phyloP scores from a whole-genome alignment of 2,329 filamentous ascomycete genomes.

The Beauveria varroae region DNA sequence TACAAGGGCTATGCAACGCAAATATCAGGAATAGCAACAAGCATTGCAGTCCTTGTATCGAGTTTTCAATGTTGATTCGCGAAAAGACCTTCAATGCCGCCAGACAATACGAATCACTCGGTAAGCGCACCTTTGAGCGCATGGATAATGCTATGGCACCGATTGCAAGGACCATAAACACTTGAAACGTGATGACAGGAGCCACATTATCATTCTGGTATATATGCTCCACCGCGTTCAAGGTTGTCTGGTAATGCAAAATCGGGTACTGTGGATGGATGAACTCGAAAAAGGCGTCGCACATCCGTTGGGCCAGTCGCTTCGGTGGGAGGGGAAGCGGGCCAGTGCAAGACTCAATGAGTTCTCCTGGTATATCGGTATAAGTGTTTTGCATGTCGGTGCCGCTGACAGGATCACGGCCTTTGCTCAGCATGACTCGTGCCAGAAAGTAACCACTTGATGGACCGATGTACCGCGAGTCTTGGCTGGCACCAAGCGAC shows the following conservation, averaged over 20 bases:
- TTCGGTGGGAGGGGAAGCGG: constrained; percentile 23
- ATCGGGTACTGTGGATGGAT: constrained; percentile 43
- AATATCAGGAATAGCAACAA: constrained; percentile 39
- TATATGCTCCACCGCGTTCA: constrained; percentile 29
- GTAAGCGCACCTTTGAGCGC: constrained; percentile 34
- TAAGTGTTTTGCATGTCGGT: background rate
- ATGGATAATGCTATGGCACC: constrained; percentile 37
- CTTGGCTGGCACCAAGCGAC: constrained; percentile 38
- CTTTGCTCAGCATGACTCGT: constrained; percentile 36
- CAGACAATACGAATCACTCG: constrained; percentile 41
- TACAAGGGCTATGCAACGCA: constrained; percentile 41
- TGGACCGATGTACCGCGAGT: constrained; percentile 46
- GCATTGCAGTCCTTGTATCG: constrained; percentile 41
- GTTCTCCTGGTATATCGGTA: constrained; percentile 18
- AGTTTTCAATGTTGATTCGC: constrained; percentile 39
- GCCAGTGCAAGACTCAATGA: constrained; percentile 26
- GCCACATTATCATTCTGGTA: constrained; percentile 24
- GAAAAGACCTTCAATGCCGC: constrained; percentile 40
- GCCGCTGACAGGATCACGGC: background rate
- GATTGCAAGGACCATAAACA: constrained; percentile 47
- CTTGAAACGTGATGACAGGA: constrained; percentile 34
- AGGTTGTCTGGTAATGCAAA: constrained; percentile 36
- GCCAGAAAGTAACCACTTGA: constrained; percentile 49
- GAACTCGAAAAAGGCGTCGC: constrained; percentile 38
- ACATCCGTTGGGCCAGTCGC: constrained; percentile 32